phyloP scores from a whole-genome alignment of 2,329 filamentous ascomycete genomes.

The Talaromyces sp. region DNA sequence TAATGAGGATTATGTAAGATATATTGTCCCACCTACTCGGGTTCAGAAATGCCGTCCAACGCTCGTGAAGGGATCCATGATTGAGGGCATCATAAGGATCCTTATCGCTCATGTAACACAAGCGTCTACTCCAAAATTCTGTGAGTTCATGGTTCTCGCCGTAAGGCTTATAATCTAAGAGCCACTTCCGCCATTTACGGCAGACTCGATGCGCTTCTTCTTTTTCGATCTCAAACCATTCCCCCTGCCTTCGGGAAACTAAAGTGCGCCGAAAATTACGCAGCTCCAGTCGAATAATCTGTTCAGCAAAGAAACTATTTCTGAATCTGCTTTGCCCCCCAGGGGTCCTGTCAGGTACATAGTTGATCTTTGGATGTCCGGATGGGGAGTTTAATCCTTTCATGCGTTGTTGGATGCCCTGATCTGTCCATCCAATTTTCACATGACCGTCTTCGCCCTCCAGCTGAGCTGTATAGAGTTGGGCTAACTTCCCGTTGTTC shows the following conservation, averaged over 20 bases:
- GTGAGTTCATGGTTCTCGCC: background rate
- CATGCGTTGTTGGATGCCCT: background rate
- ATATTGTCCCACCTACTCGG: background rate
- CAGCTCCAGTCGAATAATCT: conserved; percentile 1
- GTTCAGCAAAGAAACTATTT: background rate
- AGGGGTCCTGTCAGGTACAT: background rate
- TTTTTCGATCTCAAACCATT: background rate
- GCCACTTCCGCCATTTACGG: conserved; percentile 8
- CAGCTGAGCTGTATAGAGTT: background rate
- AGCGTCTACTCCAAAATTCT: background rate
- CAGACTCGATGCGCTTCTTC: background rate
- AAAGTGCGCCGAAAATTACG: background rate
- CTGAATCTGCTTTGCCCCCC: background rate
- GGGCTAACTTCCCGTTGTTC: background rate
- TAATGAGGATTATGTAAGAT: background rate
- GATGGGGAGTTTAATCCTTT: background rate
- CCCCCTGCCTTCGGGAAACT: background rate
- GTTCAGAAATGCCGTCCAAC: background rate
- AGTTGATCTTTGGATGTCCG: background rate
- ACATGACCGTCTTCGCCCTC: background rate
- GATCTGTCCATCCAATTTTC: conserved; percentile 4
- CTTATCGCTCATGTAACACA: background rate
- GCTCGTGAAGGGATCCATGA: conserved; percentile 1
- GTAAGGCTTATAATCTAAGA: background rate
- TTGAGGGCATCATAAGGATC: background rate